These are phyloP conservation scores for Neophaeococcomyces aloes DNA, from an alignment of 2,329 filamentous ascomycete species.

Conservation along the genomic window DNA sequence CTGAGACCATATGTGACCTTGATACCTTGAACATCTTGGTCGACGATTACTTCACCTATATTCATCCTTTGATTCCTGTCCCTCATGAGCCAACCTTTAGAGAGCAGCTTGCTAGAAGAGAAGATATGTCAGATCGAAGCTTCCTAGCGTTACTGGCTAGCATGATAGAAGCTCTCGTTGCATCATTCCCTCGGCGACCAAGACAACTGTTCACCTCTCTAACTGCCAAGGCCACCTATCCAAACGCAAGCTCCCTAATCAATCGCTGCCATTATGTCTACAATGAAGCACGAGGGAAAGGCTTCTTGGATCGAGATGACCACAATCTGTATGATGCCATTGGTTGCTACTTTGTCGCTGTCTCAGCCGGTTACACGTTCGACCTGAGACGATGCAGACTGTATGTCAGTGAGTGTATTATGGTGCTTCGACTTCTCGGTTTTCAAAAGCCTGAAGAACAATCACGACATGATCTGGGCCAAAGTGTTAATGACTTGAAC, in stretches of 20 bases:
- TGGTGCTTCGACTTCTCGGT: slow-evolving; percentile 33
- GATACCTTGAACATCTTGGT: slow-evolving; percentile 31
- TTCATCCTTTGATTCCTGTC: slow-evolving; percentile 37
- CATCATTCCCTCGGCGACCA: slow-evolving; percentile 36
- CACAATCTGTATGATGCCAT: slow-evolving; percentile 36
- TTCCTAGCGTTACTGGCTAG: slow-evolving; percentile 36
- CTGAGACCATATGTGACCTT: slow-evolving; percentile 36
- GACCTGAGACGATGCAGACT: slow-evolving; percentile 30
- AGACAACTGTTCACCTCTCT: slow-evolving; percentile 31
- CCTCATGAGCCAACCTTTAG: slow-evolving; percentile 39
- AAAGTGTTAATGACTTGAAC: slow-evolving; percentile 27
- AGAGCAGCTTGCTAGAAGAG: slow-evolving; percentile 32
- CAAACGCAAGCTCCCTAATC: slow-evolving; percentile 34
- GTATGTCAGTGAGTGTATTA: slow-evolving; percentile 35
- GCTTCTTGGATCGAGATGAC: slow-evolving; percentile 32
- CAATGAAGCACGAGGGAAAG: slow-evolving; percentile 34
- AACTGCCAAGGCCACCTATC: slow-evolving; percentile 29
- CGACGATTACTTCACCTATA: slow-evolving; percentile 40
- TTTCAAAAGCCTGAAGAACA: slow-evolving; percentile 25
- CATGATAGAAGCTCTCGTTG: slow-evolving; percentile 36
- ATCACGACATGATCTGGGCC: slow-evolving; percentile 13
- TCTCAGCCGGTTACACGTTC: slow-evolving; percentile 33
- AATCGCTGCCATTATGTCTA: slow-evolving; percentile 35
- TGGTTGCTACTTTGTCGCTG: slow-evolving; percentile 34
- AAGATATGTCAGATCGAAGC: slow-evolving; percentile 32